Percentiles rank a stretch among this genome's conserved stretches.
Conservation (phyloP, 805 yeast species). For the Barnettozyma salicaria region DNA sequence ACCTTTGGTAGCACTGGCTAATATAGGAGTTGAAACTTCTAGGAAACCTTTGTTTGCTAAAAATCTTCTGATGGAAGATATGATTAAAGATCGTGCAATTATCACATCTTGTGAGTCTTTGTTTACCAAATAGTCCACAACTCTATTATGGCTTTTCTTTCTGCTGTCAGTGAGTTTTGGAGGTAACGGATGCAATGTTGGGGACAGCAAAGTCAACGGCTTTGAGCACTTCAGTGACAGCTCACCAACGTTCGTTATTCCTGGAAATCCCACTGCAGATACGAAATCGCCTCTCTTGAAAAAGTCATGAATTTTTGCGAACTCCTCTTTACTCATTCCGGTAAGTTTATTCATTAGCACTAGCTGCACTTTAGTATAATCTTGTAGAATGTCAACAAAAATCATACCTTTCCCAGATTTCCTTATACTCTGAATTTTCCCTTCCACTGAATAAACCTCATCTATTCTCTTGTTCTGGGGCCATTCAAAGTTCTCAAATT, state of each 20-base stretch:
- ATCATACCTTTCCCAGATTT: conserved; percentile 62
- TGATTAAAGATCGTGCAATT: conserved; percentile 47
- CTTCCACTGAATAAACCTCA: conserved; percentile 33
- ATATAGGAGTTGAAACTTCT: conserved; percentile 86
- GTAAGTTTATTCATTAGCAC: conserved; percentile 50
- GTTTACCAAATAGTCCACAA: conserved; percentile 66
- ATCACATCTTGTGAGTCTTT: conserved; percentile 41
- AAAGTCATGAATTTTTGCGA: conserved; percentile 29
- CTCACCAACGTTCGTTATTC: conserved; percentile 73
- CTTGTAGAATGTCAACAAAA: conserved; percentile 66
- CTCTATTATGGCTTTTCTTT: conserved; percentile 60
- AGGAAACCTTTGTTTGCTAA: conserved; percentile 51
- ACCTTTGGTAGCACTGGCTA: conserved; percentile 71
- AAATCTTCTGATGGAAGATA: conserved; percentile 50
- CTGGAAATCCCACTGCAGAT: conserved; percentile 62
- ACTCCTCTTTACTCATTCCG: conserved; percentile 37
- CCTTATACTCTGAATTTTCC: conserved; percentile 53
- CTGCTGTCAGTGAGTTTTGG: conserved; percentile 50
- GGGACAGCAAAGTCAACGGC: conserved; percentile 52
- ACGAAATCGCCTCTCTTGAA: conserved; percentile 71
- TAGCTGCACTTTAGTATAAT: conserved; percentile 50
- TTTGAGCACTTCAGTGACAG: conserved; percentile 55
- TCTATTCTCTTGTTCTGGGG: conserved; percentile 22
- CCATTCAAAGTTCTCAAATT: conserved; percentile 26
- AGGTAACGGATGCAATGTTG: conserved; percentile 68